A percentile compares a stretch with the other conserved stretches of the same genome.
Conservation (phyloP, 306 rosid genomes). For the Betula pendula region DNA sequence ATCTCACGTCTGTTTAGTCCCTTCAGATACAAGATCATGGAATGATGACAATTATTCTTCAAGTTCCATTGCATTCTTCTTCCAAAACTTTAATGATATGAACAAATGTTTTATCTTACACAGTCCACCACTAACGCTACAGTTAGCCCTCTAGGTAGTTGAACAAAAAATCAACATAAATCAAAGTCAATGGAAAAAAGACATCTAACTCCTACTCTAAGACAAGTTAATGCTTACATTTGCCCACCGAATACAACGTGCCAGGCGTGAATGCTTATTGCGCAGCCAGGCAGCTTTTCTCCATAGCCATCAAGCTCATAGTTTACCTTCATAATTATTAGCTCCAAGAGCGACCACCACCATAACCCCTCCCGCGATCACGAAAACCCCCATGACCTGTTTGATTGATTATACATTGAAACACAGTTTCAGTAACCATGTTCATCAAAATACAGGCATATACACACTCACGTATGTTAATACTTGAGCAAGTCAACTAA, state of each 20-base stretch:
- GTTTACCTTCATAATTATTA: constrained; percentile 27
- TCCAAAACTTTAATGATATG: neutral
- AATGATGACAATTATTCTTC: neutral
- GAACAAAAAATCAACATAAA: neutral
- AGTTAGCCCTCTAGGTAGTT: constrained; percentile 11
- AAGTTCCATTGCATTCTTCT: neutral
- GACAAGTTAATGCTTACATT: constrained; percentile 27
- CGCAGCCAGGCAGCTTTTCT: constrained; percentile 16
- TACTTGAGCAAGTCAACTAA: constrained; percentile 30
- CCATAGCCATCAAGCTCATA: constrained; percentile 12
- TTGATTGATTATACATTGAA: neutral
- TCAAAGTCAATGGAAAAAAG: constrained; percentile 1
- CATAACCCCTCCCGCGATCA: constrained; percentile 61
- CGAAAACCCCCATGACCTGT: constrained; percentile 67
- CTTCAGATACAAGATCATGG: too few species aligned
- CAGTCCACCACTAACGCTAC: neutral
- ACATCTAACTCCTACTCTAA: constrained; percentile 30
- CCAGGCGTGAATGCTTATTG: neutral
- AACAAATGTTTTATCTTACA: constrained; percentile 21
- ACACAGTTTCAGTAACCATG: constrained; percentile 10
- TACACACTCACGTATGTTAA: neutral
- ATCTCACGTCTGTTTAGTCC: too few species aligned
- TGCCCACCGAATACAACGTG: constrained; percentile 22
- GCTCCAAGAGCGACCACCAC: constrained; percentile 66
- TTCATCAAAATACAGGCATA: neutral